These are phyloP conservation scores for Kodamaea kakaduensis DNA, from an alignment of 805 yeast species.

Conservation along the genomic window DNA sequence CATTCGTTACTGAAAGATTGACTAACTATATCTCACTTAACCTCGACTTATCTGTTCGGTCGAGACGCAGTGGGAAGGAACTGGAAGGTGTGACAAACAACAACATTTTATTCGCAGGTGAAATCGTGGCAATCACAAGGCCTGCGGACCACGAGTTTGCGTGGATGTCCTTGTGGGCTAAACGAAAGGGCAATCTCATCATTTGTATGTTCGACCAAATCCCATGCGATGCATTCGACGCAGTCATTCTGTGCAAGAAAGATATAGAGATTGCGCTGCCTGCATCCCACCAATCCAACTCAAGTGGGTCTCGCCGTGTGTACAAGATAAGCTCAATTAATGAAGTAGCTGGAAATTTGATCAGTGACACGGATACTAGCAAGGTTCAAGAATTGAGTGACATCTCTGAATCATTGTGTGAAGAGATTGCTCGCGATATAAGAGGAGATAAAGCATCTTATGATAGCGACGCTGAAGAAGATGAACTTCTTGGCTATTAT, in stretches of 20 bases:
- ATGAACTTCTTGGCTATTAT: conserved; percentile 15
- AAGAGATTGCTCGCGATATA: conserved; percentile 16
- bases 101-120: conserved; percentile 72
- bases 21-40: conserved; percentile 21
- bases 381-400: conserved; percentile 15
- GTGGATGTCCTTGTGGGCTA: conserved; percentile 92
- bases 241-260: conserved; percentile 13
- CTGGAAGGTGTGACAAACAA: conserved; percentile 18
- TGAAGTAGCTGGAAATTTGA: conserved; percentile 35
- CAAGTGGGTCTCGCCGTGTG: background rate
- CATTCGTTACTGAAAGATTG: conserved; percentile 60
- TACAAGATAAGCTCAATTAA: conserved; percentile 24
- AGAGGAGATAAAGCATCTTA: background rate
- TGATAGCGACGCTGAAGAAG: conserved; percentile 8
- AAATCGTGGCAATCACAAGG: conserved; percentile 73
- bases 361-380: conserved; percentile 16
- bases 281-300: background rate
- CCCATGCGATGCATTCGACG: conserved; percentile 40
- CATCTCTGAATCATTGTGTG: conserved; percentile 26
- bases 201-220: conserved; percentile 88
- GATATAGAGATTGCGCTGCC: conserved; percentile 1
- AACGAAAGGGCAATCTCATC: conserved; percentile 61
- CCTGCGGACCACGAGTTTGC: conserved; percentile 59
- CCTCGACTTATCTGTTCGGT: conserved; percentile 14
- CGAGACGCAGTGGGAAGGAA: conserved; percentile 12